phyloP scores from a whole-genome alignment of 148 eudicot genomes.

The Linanthus parryae region DNA sequence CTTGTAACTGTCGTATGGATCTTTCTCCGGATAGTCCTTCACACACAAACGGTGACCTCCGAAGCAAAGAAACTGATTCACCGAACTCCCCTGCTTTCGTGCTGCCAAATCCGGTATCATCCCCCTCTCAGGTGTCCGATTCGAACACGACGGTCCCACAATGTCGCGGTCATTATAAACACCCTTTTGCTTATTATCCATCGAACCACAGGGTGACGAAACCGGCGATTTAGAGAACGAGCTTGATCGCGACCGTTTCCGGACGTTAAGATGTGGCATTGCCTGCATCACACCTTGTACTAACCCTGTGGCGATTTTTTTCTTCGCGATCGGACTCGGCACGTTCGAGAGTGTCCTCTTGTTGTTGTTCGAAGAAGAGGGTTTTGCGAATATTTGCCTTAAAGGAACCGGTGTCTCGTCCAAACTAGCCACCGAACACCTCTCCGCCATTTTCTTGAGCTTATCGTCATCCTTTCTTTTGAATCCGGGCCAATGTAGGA shows the following conservation, averaged over 20 bases:
- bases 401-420: conserved; percentile 56
- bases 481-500: conserved; percentile 62
- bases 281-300: conserved; percentile 51
- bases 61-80: conserved; percentile 54
- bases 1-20: too few species aligned
- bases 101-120: too few species aligned
- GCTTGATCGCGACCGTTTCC: conserved; percentile 44
- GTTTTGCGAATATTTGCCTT: conserved; percentile 51
- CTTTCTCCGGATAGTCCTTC: too few species aligned
- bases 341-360: conserved; percentile 67
- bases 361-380: conserved; percentile 43
- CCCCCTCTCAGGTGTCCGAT: conserved; percentile 15
- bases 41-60: conserved; percentile 33
- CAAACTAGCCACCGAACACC: conserved; percentile 13
- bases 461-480: conserved; percentile 25
- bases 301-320: conserved; percentile 65
- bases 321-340: conserved; percentile 75
- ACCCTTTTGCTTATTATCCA: conserved; percentile 54
- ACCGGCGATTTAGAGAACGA: conserved; percentile 54
- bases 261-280: conserved; percentile 25
- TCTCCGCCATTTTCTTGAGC: conserved; percentile 30
- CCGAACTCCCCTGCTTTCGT: conserved; percentile 29
- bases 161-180: conserved; percentile 27
- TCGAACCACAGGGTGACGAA: conserved; percentile 44
- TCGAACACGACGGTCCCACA: conserved; percentile 26